Evolutionary conservation across 129 eudicot genomes (phyloP).

Genomic region (Sambucus nigra): DNA sequence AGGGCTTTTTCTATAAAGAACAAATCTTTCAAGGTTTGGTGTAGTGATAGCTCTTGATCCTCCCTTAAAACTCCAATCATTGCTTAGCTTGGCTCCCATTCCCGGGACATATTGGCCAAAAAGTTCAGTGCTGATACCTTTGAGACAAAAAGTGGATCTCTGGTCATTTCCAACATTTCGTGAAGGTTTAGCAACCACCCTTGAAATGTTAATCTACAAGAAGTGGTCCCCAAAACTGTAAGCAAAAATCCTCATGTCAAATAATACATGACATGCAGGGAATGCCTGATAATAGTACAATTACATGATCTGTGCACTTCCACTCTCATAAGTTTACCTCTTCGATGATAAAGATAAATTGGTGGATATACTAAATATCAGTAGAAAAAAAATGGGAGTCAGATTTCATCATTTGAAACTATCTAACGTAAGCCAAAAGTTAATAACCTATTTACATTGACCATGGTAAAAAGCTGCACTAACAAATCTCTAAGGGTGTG

Average conservation of each 20-base stretch:
- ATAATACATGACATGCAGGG: too few species aligned
- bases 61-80: constrained; percentile 36
- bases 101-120: constrained; percentile 14
- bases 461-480: too few species aligned
- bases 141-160: constrained; percentile 15
- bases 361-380: too few species aligned
- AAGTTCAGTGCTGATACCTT: constrained; percentile 20
- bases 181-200: constrained; percentile 8
- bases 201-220: constrained; percentile 32
- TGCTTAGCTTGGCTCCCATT: constrained; percentile 15
- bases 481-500: too few species aligned
- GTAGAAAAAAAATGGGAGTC: too few species aligned
- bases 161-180: constrained; percentile 1
- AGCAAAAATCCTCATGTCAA: background rate
- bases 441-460: too few species aligned
- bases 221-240: background rate
- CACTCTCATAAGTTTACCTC: too few species aligned
- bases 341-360: too few species aligned
- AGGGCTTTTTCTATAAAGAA: constrained; percentile 20
- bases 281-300: too few species aligned
- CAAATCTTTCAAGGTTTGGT: constrained; percentile 25
- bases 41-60: constrained; percentile 33
- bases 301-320: too few species aligned
- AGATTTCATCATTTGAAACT: too few species aligned
- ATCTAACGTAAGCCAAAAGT: too few species aligned